phyloP scores from a whole-genome alignment of 805 yeast species.

The Barnettozyma sucrosica region DNA sequence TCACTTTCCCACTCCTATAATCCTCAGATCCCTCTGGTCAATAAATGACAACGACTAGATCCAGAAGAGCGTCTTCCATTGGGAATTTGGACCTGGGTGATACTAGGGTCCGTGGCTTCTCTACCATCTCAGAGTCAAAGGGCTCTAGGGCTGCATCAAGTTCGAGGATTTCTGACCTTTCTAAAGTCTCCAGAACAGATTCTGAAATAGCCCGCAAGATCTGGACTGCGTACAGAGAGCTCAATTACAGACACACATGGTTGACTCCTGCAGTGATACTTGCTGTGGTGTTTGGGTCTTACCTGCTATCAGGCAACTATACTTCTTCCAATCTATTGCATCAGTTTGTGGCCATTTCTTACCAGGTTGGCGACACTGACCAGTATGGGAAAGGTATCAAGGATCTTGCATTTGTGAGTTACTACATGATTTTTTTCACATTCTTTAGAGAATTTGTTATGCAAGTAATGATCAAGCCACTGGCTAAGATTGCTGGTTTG shows the following conservation, averaged over 20 bases:
- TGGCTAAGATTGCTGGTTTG: constrained; percentile 53
- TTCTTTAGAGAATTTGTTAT: constrained; percentile 86
- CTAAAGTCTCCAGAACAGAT: constrained; percentile 35
- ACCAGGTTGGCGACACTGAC: constrained; percentile 53
- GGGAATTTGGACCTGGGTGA: constrained; percentile 77
- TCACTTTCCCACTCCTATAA: neutral
- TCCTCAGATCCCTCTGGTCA: neutral
- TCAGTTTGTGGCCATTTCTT: constrained; percentile 59
- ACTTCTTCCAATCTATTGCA: constrained; percentile 56
- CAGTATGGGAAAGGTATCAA: constrained; percentile 83
- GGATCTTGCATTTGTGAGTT: constrained; percentile 75
- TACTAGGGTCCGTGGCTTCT: constrained; percentile 55
- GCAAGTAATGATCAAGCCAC: constrained; percentile 74
- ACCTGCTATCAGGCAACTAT: constrained; percentile 50
- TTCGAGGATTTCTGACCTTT: constrained; percentile 30
- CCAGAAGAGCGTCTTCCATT: constrained; percentile 59
- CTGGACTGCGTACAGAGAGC: constrained; percentile 52
- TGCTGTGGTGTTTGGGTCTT: constrained; percentile 35
- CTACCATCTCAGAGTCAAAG: constrained; percentile 54
- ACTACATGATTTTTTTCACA: constrained; percentile 81
- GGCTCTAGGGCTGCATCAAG: constrained; percentile 35
- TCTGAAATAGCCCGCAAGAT: constrained; percentile 51
- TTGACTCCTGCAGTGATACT: constrained; percentile 53
- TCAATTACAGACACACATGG: constrained; percentile 63
- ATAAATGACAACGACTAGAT: constrained; percentile 14